phyloP scores from a whole-genome alignment of 257 asterid species.

The Solanum ossicruentum region DNA sequence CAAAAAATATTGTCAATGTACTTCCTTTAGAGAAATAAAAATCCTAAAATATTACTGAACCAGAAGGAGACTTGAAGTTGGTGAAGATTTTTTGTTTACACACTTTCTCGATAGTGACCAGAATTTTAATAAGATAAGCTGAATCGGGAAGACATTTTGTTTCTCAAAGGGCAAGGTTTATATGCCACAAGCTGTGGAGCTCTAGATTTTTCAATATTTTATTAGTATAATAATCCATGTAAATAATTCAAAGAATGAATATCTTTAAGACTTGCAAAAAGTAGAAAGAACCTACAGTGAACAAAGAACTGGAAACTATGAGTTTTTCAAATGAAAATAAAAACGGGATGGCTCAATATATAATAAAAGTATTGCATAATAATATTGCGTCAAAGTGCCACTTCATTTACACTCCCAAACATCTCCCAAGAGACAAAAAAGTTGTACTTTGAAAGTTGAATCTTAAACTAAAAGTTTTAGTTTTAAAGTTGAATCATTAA shows the following conservation, averaged over 20 bases:
- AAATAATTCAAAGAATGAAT: not conserved
- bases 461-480: not conserved
- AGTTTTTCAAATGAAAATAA: not conserved
- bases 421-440: not conserved
- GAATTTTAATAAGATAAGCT: not conserved
- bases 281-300: not conserved
- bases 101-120: not conserved
- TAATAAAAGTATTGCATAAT: not conserved
- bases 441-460: not conserved
- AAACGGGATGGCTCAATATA: not conserved
- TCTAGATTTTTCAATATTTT: not conserved
- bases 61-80: not conserved
- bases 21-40: not conserved
- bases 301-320: not conserved
- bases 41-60: not conserved
- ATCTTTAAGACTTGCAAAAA: not conserved
- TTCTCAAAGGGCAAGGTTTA: not conserved
- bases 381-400: not conserved
- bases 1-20: not conserved
- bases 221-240: not conserved
- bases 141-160: not conserved
- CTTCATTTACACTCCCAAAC: not conserved
- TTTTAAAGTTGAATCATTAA: not conserved
- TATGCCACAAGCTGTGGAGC: not conserved
- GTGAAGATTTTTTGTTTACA: not conserved